Evolutionary conservation across 1,284 basidiomycete genomes (phyloP).

Genomic region (Heterobasidion parviporum): DNA sequence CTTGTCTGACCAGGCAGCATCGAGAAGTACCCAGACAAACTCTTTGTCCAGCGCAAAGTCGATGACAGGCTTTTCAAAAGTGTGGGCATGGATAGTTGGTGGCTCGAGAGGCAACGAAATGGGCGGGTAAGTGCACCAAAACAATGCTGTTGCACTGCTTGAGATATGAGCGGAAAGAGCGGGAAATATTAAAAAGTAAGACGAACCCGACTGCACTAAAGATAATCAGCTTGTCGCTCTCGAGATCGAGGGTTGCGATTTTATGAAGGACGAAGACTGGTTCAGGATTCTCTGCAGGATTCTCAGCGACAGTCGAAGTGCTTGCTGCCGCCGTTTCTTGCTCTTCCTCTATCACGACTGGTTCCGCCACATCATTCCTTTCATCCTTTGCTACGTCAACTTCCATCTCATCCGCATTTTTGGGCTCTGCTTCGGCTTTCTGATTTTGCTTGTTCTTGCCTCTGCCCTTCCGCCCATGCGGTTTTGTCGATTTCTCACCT

Average conservation of each 20-base stretch:
- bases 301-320: background rate
- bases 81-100: slow-evolving; percentile 28
- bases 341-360: slow-evolving; percentile 11
- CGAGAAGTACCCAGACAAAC: slow-evolving; percentile 41
- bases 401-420: slow-evolving; percentile 14
- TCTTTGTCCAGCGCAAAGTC: slow-evolving; percentile 38
- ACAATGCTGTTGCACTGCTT: slow-evolving; percentile 59
- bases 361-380: background rate
- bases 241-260: slow-evolving; percentile 34
- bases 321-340: slow-evolving; percentile 7
- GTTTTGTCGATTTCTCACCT: slow-evolving; percentile 13
- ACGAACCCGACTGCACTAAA: slow-evolving; percentile 66
- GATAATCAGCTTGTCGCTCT: slow-evolving; percentile 32
- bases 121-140: slow-evolving; percentile 25
- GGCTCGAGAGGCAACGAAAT: slow-evolving; percentile 7
- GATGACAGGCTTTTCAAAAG: slow-evolving; percentile 50
- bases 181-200: slow-evolving; percentile 1
- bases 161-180: background rate
- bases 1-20: slow-evolving; percentile 22
- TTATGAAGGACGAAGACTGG: slow-evolving; percentile 46
- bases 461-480: slow-evolving; percentile 15
- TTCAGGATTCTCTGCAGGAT: slow-evolving; percentile 11
- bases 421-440: slow-evolving; percentile 12
- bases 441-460: slow-evolving; percentile 11
- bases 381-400: slow-evolving; percentile 13